These are phyloP conservation scores for Chrysanthemum seticuspe DNA, from an alignment of 129 eudicot genomes.

Conservation along the genomic window DNA sequence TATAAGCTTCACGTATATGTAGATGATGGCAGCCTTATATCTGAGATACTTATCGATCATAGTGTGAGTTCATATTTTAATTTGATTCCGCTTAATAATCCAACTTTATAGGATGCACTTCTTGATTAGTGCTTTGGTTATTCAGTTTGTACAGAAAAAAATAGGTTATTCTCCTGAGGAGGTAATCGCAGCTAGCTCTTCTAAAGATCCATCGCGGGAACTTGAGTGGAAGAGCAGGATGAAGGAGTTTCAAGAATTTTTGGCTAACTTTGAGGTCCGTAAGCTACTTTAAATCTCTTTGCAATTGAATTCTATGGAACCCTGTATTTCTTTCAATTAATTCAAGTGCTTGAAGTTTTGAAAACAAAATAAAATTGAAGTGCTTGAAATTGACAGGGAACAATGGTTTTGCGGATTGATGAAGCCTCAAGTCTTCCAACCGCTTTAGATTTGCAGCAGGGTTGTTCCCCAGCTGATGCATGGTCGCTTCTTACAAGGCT, in stretches of 20 bases:
- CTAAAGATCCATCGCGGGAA: constrained; percentile 47
- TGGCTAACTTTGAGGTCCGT: constrained; percentile 77
- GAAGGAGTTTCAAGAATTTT: constrained; percentile 59
- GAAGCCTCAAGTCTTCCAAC: constrained; percentile 57
- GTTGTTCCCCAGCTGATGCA: constrained; percentile 68
- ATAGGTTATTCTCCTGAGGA: constrained; percentile 80
- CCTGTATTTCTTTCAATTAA: too few relatives aligned
- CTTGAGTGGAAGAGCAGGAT: constrained; percentile 47
- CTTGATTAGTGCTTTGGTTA: not conserved
- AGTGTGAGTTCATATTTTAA: constrained; percentile 47
- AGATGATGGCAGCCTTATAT: constrained; percentile 94
- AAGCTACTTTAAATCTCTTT: constrained; percentile 14
- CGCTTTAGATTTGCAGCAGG: constrained; percentile 71
- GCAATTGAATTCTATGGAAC: not conserved
- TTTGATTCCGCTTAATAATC: not conserved
- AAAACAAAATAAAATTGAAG: not conserved
- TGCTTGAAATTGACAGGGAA: constrained; percentile 56
- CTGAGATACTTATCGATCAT: constrained; percentile 72
- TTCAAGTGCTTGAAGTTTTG: too few relatives aligned
- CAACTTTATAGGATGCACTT: not conserved
- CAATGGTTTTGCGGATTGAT: constrained; percentile 56
- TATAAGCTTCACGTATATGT: constrained; percentile 68
- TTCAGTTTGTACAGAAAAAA: constrained; percentile 68
- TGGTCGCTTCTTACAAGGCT: constrained; percentile 70
- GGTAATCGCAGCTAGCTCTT: constrained; percentile 51